Percentiles rank a stretch among this genome's conserved stretches.
phyloP scores from a whole-genome alignment of 208 protist species.

The Crithidia expoeki region DNA sequence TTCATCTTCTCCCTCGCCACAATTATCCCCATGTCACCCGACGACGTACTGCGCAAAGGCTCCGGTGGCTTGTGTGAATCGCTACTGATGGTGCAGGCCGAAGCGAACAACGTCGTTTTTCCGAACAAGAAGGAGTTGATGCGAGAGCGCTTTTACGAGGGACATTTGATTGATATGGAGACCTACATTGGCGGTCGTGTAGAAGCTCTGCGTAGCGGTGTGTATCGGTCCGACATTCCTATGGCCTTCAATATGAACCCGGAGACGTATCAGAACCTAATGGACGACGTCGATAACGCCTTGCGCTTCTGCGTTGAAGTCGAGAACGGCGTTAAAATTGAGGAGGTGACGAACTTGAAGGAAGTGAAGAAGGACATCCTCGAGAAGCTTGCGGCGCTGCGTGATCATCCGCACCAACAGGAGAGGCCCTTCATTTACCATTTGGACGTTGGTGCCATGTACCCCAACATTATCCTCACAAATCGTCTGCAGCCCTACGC shows the following conservation, averaged over 20 bases:
- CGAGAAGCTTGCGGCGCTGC: constrained; percentile 78
- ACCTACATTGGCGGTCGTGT: constrained; percentile 99
- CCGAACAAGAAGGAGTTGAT: constrained; percentile 98
- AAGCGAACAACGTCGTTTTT: constrained; percentile 97
- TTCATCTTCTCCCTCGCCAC: constrained; percentile 99
- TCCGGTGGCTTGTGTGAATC: constrained; percentile 99
- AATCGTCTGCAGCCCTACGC: constrained; percentile 99
- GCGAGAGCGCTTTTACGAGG: constrained; percentile 95
- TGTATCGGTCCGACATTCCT: constrained; percentile 98
- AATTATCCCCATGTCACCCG: constrained; percentile 99
- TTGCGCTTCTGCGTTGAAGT: constrained; percentile 93
- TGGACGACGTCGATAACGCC: constrained; percentile 93
- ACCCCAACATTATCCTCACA: constrained; percentile 99
- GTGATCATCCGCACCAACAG: constrained; percentile 84
- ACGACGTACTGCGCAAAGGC: constrained; percentile 98
- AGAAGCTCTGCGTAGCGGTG: constrained; percentile 94
- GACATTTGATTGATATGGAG: constrained; percentile 98
- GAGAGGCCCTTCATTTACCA: constrained; percentile 99
- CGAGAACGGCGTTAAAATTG: constrained; percentile 84
- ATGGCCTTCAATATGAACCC: constrained; percentile 94
- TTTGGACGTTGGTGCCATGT: constrained; percentile 99
- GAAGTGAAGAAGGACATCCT: constrained; percentile 80
- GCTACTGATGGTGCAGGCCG: constrained; percentile 98
- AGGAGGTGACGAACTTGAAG: constrained; percentile 95
- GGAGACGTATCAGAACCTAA: constrained; percentile 93